Evolutionary conservation across 1,139 yeast genomes (phyloP).

Genomic region (Scheffersomyces lignicola): DNA sequence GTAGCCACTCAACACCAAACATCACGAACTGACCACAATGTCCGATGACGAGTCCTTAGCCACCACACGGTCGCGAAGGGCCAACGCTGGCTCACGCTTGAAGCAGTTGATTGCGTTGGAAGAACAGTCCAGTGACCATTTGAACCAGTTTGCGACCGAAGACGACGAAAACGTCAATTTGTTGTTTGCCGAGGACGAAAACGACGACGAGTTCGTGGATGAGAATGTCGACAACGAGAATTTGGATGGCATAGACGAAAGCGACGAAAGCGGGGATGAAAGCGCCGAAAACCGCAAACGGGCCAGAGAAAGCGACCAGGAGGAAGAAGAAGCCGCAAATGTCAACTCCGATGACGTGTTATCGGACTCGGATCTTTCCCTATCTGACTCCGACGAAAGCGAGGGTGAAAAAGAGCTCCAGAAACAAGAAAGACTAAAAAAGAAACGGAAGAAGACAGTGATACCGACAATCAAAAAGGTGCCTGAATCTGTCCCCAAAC

Average conservation of each 20-base stretch:
- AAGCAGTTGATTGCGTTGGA: conserved; percentile 74
- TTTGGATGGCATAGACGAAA: conserved; percentile 23
- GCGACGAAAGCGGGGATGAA: conserved; percentile 14
- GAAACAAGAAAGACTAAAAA: conserved; percentile 46
- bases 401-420: conserved; percentile 69
- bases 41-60: conserved; percentile 49
- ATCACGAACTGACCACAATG: too few relatives aligned
- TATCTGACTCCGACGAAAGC: conserved; percentile 54
- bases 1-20: too few relatives aligned
- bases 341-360: conserved; percentile 45
- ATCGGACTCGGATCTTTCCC: conserved; percentile 55
- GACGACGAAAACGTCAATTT: conserved; percentile 76
- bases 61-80: conserved; percentile 72
- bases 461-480: conserved; percentile 51
- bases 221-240: conserved; percentile 37
- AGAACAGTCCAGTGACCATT: conserved; percentile 40
- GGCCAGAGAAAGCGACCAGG: conserved; percentile 11
- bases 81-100: conserved; percentile 89
- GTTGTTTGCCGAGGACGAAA: conserved; percentile 81
- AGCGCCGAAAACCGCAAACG: conserved; percentile 5
- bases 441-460: conserved; percentile 35
- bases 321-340: conserved; percentile 18
- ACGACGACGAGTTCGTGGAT: conserved; percentile 70
- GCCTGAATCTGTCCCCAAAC: conserved; percentile 18
- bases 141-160: conserved; percentile 40